phyloP scores from a whole-genome alignment of 495 filamentous ascomycete genomes.

The Trichoderma gamsii region DNA sequence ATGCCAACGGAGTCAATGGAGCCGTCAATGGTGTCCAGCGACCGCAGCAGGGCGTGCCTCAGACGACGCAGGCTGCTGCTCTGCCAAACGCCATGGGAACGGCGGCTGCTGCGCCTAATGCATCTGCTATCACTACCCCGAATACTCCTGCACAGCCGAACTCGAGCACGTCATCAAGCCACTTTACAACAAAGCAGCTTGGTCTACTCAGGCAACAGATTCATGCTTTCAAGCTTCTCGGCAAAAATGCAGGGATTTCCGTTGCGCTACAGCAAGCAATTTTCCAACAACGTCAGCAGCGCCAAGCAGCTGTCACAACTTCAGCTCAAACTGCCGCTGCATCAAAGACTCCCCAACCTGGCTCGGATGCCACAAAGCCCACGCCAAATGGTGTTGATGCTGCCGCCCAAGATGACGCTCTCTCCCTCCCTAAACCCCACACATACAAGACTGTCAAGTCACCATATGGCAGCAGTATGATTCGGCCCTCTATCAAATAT shows the following conservation, averaged over 20 bases:
- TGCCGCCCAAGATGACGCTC: slow-evolving; percentile 27
- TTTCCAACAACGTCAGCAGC: slow-evolving; percentile 61
- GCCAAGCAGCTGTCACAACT: slow-evolving; percentile 47
- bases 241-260: slow-evolving; percentile 74
- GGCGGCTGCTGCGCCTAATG: slow-evolving; percentile 19
- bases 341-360: slow-evolving; percentile 41
- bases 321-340: slow-evolving; percentile 28
- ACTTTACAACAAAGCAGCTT: slow-evolving; percentile 67
- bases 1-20: slow-evolving; percentile 37
- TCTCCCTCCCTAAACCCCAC: slow-evolving; percentile 28
- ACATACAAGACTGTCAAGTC: slow-evolving; percentile 55
- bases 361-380: slow-evolving; percentile 46
- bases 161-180: slow-evolving; percentile 39
- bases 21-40: slow-evolving; percentile 40
- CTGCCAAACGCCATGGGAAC: neutral
- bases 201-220: slow-evolving; percentile 69
- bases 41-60: slow-evolving; percentile 28
- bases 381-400: slow-evolving; percentile 24
- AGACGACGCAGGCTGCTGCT: slow-evolving; percentile 27
- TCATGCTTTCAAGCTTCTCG: slow-evolving; percentile 70
- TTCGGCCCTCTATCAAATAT: slow-evolving; percentile 61
- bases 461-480: slow-evolving; percentile 51
- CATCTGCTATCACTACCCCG: slow-evolving; percentile 25
- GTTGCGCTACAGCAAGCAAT: slow-evolving; percentile 66
- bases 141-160: slow-evolving; percentile 29